Base-by-base conservation (phyloP, 352 stramenopile genomes). In the Globisporangium emineosum region DNA sequence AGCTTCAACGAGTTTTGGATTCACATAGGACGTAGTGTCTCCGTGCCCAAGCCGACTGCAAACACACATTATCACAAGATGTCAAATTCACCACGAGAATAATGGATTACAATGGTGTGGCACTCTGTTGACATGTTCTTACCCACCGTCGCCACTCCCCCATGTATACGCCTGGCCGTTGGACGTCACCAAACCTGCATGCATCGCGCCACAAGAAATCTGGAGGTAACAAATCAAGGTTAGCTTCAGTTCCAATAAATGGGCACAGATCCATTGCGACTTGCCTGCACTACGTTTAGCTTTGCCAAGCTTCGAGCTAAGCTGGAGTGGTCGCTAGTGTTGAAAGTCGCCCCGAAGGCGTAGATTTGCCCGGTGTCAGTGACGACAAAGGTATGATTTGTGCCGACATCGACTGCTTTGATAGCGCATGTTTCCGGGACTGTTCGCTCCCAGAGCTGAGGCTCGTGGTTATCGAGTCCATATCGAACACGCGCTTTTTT, bases 101-200 rank as follows among this genome's bases (percentile, higher is more conserved):
- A 32, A 15, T 10, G 23, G 9, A 8, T 3, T 10, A n/a, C 0
- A 23, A 2, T 10, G 5, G 21, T 15, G 15, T 4, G 12, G 19
- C 17, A 23, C 15, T 10, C 19, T 57, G 42, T 13, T 50, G 5
- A 13, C 12, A n/a, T n/a, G n/a, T 59, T 66, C 79, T 63, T 79
- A 93, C 86, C 86, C 86, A 68, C 84, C 86, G 56, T 94, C 86
- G n/a, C 86, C 84, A 37, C 77, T 93, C 21, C 86, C 86, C 86
- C 86, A 94, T 2, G 84, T 93, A 64, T 81, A 94, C 1, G 72
- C 84, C 50, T 91, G 84, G 8, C 86, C 85, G 10, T 84, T 78
- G 2, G 61, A 77, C 12, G 83, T 93, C n/a, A 94, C 79, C 19
- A 94, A 68, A 2, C 82, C 86, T 23, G 84, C 84, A 43, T 94